Evolutionary conservation across 148 eudicot species (phyloP).

Genomic region (Polygonum maritimum): DNA sequence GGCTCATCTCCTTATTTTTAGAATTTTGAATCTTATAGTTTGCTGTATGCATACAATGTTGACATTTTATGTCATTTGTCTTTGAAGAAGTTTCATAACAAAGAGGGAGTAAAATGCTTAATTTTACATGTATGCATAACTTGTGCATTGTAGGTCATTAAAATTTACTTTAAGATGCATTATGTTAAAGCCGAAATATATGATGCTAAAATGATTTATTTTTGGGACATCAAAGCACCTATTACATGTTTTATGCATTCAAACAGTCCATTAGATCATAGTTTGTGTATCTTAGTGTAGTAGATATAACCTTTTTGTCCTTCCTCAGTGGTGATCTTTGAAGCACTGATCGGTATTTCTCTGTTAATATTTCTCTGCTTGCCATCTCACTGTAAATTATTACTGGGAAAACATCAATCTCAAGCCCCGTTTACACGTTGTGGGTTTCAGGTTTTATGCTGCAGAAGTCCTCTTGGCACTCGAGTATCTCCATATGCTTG

Average conservation of each 20-base stretch:
- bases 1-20: background rate
- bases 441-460: conserved; percentile 58
- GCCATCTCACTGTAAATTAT: too few species aligned
- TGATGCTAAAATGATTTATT: too few species aligned
- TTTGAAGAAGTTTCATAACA: background rate
- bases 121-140: background rate
- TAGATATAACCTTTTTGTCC: background rate
- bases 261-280: background rate
- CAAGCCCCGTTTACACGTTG: background rate
- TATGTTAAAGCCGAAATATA: too few species aligned
- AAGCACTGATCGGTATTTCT: too few species aligned
- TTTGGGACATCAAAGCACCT: too few species aligned
- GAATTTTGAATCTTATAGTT: background rate
- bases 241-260: too few species aligned
- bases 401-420: too few species aligned
- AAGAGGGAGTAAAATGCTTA: background rate
- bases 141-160: background rate
- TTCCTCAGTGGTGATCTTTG: background rate
- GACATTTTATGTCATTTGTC: background rate
- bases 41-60: background rate
- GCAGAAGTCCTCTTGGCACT: conserved; percentile 78
- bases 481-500: conserved; percentile 89
- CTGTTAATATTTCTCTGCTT: too few species aligned
- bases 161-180: too few species aligned
- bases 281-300: background rate